Evolutionary conservation across 208 protist genomes (phyloP), one percentile per base, ranked within the genome.

Genomic region (Crithidia mellificae): DNA sequence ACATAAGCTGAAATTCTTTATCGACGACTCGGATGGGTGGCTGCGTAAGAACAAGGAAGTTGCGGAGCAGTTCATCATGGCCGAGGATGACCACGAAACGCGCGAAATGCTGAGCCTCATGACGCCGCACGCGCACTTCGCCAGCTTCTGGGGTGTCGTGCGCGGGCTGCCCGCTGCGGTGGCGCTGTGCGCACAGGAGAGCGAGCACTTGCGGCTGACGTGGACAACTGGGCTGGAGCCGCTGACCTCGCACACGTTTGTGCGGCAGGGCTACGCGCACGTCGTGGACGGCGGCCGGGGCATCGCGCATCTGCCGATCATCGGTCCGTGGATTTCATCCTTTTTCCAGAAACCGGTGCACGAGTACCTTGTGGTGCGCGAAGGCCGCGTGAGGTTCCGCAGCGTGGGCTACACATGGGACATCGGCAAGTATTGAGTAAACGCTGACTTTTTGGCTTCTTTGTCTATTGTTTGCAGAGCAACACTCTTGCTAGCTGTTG

Each of bases 71-170:
- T 95, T 95, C 39, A 83, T 79, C 51, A 72, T 89, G 32, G 84
- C 87, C 19, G 87, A 92, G 65, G 85, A 91, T 72, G 90, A 95
- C 63, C 54, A 66, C 29, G 84, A 95, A 51, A 51, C 72, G 27
- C 66, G 56, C 34, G 90, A 95, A 68, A 74, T 93, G 55, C 27
- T 66, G 15, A 62, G 49, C 24, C 63, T 93, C 4, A 78, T 91
- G 79, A 30, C 47, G 14, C 68, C 64, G 14, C 58, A 72, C 6
- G 70, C 78, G 29, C 85, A 90, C 68, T 92, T 86, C 53, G 58
- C 64, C 22, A 90, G 84, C 51, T 93, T 95, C 53, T 95, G 90
- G 90, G 90, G 90, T 36, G 79, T 92, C 0, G 83, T 81, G 30
- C 80, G 90, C 15, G 90, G 87, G 24, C 53, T 72, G 2, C 63